phyloP scores from a whole-genome alignment of 2,329 filamentous ascomycete species.

The Daldinia sp. region DNA sequence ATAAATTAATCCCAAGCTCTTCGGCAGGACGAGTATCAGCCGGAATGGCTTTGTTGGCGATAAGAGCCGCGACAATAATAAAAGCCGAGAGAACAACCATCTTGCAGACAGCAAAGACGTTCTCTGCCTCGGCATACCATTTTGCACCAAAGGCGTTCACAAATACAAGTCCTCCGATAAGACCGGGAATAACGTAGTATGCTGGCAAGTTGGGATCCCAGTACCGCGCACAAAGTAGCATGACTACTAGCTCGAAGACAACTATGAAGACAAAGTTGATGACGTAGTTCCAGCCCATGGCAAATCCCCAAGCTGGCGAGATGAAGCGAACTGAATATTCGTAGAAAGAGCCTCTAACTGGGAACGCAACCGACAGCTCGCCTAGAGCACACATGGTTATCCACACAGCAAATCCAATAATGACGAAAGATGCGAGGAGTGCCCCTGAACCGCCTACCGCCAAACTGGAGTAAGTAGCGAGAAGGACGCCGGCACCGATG shows the following conservation, averaged over 20 bases:
- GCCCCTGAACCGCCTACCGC: constrained; percentile 45
- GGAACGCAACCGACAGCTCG: constrained; percentile 44
- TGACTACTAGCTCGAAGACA: constrained; percentile 51
- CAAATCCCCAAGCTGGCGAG: constrained; percentile 50
- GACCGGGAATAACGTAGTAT: constrained; percentile 49
- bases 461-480: constrained; percentile 47
- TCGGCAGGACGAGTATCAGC: constrained; percentile 54
- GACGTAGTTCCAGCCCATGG: constrained; percentile 53
- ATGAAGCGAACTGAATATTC: constrained; percentile 51
- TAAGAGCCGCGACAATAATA: constrained; percentile 63
- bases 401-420: constrained; percentile 47
- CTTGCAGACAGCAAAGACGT: constrained; percentile 61
- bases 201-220: constrained; percentile 42
- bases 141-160: constrained; percentile 58
- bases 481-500: constrained; percentile 50
- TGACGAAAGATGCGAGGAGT: constrained; percentile 46
- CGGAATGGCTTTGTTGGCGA: constrained; percentile 59
- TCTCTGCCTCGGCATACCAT: constrained; percentile 59
- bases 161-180: constrained; percentile 50
- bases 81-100: constrained; percentile 62
- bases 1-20: constrained; percentile 57
- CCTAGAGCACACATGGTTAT: constrained; percentile 43
- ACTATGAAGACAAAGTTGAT: constrained; percentile 50
- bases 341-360: constrained; percentile 51
- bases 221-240: constrained; percentile 45